phyloP scores from a whole-genome alignment of 805 yeast species.

The Schwanniomyces occidentalis region DNA sequence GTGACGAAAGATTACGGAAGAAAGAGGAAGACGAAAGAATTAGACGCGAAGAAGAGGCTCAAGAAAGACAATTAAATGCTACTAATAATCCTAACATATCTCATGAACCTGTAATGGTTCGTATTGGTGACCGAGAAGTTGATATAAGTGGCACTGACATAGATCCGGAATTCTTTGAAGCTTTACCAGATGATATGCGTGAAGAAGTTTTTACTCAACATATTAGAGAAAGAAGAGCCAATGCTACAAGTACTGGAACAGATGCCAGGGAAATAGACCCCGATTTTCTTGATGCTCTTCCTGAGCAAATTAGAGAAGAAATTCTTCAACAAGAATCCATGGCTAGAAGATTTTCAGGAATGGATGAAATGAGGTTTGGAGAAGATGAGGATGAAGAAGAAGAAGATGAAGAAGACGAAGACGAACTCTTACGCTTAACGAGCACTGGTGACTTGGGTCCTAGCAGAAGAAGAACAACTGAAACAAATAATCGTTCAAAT shows the following conservation, averaged over 20 bases:
- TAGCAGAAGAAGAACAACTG: too few relatives aligned
- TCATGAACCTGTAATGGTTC: constrained; percentile 61
- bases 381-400: constrained; percentile 19
- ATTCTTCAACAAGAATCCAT: constrained; percentile 58
- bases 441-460: constrained; percentile 7
- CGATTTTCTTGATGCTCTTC: constrained; percentile 77
- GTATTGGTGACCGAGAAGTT: constrained; percentile 74
- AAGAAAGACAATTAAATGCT: constrained; percentile 18
- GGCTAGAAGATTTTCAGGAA: constrained; percentile 36
- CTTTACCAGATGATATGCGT: constrained; percentile 89
- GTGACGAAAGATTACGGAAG: constrained; percentile 31
- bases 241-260: constrained; percentile 45
- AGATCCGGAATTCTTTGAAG: constrained; percentile 87
- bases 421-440: constrained; percentile 1
- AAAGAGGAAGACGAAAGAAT: constrained; percentile 29
- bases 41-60: constrained; percentile 28
- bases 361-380: constrained; percentile 20
- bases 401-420: constrained; percentile 11
- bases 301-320: constrained; percentile 64
- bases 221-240: constrained; percentile 68
- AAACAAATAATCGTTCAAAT: constrained; percentile 14
- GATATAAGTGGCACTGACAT: constrained; percentile 89
- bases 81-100: constrained; percentile 17
- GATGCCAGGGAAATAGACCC: constrained; percentile 70
- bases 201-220: constrained; percentile 90